Evolutionary conservation across 2,329 filamentous ascomycete genomes (phyloP).

Genomic region (Pochonia chlamydosporia): DNA sequence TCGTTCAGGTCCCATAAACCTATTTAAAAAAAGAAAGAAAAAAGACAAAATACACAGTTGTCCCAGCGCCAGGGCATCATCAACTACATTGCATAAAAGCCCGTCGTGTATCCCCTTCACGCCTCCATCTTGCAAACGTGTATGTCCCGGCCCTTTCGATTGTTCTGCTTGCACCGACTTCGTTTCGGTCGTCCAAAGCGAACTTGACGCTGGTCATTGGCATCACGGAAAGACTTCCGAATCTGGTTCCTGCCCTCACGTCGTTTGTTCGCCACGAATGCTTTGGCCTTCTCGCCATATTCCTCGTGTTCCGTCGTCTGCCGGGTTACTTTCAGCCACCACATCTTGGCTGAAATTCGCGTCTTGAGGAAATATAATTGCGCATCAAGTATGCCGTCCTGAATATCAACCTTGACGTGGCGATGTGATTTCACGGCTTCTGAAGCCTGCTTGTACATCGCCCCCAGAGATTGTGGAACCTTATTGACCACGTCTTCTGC

Average conservation of each 20-base stretch:
- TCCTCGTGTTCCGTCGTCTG: slow-evolving; percentile 38
- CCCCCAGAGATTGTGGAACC: slow-evolving; percentile 16
- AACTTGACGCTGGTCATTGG: background rate
- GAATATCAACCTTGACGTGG: background rate
- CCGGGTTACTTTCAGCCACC: slow-evolving; percentile 50
- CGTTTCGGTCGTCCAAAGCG: background rate
- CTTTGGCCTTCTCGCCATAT: slow-evolving; percentile 42
- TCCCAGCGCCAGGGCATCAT: background rate
- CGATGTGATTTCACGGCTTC: background rate
- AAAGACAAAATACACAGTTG: background rate
- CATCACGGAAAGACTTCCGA: background rate
- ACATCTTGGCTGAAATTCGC: slow-evolving; percentile 50
- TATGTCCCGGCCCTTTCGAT: background rate
- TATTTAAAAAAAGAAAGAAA: background rate
- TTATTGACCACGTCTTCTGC: slow-evolving; percentile 15
- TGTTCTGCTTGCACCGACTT: background rate
- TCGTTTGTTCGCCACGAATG: slow-evolving; percentile 25
- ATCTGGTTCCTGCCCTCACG: background rate
- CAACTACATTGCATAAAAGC: background rate
- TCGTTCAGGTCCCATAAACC: background rate
- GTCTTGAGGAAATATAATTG: slow-evolving; percentile 43
- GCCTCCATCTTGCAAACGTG: background rate
- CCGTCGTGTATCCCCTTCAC: background rate
- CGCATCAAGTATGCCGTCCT: slow-evolving; percentile 3
- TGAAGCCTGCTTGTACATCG: slow-evolving; percentile 31